phyloP scores from a whole-genome alignment of 768 basidiomycete species.

The Amyloporia xantha region DNA sequence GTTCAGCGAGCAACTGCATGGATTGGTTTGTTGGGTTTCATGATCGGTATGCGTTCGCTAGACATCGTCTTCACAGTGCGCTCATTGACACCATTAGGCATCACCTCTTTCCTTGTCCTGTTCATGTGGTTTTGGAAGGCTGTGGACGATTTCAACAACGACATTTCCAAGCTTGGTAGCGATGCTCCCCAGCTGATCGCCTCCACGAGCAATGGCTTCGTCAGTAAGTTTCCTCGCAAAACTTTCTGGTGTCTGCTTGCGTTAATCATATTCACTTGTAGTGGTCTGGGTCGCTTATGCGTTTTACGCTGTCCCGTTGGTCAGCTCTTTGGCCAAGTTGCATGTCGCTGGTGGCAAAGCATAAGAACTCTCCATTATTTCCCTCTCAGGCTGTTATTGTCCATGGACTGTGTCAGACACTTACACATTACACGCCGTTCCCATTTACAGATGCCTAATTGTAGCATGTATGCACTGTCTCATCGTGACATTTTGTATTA shows the following conservation, averaged over 20 bases:
- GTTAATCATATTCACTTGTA: conserved; percentile 23
- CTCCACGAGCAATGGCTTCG: conserved; percentile 62
- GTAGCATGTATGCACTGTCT: not conserved
- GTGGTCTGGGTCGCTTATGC: conserved; percentile 79
- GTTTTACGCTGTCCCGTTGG: conserved; percentile 65
- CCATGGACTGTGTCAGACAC: no score
- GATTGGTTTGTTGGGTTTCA: conserved; percentile 72
- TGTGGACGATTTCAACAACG: conserved; percentile 68
- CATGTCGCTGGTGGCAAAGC: conserved; percentile 45
- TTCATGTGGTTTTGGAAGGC: conserved; percentile 82
- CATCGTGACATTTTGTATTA: not conserved
- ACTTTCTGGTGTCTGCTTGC: not conserved
- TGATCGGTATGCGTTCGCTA: conserved; percentile 61
- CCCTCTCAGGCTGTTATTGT: no score
- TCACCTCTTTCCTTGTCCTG: conserved; percentile 62
- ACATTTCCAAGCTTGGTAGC: conserved; percentile 44
- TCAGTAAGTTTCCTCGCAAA: conserved; percentile 42
- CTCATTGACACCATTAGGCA: conserved; percentile 38
- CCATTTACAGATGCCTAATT: not conserved
- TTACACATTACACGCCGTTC: no score
- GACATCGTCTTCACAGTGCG: no score
- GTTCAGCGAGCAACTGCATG: conserved; percentile 59
- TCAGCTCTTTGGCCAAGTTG: conserved; percentile 61
- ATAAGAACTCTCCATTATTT: no score
- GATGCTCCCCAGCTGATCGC: conserved; percentile 58